A percentile compares a stretch with the other conserved stretches of the same genome.
phyloP scores from a whole-genome alignment of 805 yeast species.

The Yamadazyma akitaensis region DNA sequence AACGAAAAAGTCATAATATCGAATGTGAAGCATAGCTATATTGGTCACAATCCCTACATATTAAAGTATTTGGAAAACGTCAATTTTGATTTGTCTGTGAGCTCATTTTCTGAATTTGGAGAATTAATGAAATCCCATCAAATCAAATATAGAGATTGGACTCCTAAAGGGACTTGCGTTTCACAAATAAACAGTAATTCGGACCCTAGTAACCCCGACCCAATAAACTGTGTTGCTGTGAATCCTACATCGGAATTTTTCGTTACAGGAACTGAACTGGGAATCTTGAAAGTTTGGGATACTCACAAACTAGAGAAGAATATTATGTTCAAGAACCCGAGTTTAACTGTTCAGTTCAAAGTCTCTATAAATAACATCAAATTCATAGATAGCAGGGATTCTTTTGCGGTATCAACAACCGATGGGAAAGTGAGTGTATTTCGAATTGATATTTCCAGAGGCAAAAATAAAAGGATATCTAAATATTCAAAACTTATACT shows the following conservation, averaged over 20 bases:
- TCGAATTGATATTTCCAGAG: conserved; percentile 31
- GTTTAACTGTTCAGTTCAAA: conserved; percentile 45
- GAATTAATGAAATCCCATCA: conserved; percentile 12
- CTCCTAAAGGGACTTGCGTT: conserved; percentile 32
- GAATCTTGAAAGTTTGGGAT: conserved; percentile 79
- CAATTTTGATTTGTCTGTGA: conserved; percentile 53
- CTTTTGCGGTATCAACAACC: conserved; percentile 53
- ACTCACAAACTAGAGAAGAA: conserved; percentile 59
- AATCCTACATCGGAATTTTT: conserved; percentile 65
- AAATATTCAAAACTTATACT: conserved; percentile 25
- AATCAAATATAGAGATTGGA: conserved; percentile 7
- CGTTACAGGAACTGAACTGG: conserved; percentile 75
- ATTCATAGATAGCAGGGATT: conserved; percentile 53
- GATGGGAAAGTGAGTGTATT: conserved; percentile 45
- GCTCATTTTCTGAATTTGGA: conserved; percentile 71
- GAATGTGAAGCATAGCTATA: conserved; percentile 54
- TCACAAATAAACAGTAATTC: conserved; percentile 55
- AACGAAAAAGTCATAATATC: conserved; percentile 30
- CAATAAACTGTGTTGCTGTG: conserved; percentile 53
- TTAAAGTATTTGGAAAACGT: conserved; percentile 51
- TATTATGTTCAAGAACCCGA: conserved; percentile 46
- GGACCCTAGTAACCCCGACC: conserved; percentile 33
- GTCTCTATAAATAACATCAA: conserved; percentile 47
- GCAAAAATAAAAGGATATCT: conserved; percentile 29
- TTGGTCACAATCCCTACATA: conserved; percentile 65